Base-by-base conservation (phyloP, 129 eudicot genomes). In the Calendula officinalis region DNA sequence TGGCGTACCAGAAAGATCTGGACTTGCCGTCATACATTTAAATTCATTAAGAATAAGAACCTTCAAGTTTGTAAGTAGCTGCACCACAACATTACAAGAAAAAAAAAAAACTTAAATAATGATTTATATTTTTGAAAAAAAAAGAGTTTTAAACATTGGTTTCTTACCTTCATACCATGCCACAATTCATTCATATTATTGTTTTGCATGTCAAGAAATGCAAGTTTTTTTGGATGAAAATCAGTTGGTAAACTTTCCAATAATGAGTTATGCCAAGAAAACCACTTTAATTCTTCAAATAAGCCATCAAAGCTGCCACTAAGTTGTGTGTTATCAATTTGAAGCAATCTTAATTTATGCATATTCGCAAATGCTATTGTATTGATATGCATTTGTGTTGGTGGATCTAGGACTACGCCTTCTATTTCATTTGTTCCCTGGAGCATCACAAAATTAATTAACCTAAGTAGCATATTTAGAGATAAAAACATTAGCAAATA, bases 291-390 rank as follows among this genome's bases (percentile, higher is more conserved):
- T 6, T 46, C 52, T 46, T 46, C 15, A 46, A 46, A 9, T 46
- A 46, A 46, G 52, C 52, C 52, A 46, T 46, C 52, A 9, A 46
- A 46, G 52, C 52, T 46, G 11, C 52, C 52, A 10, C 52, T 46
- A 15, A 46, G 14, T n/a, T 46, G 52, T 46, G 52, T 46, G 14
- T 46, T 10, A 11, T 46, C n/a, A 22, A 46, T 46, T 1, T 46
- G 52, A 46, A 46, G 52, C 52, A 46, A 46, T 46, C 52, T 46
- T 46, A 46, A 46, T 10, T 46, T 46, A 46, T 46, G 52, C 52
- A 46, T 46, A 9, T 46, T 46, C 15, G 52, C 52, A 46, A 46
- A 46, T 46, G 52, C 52, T 46, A 46, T 13, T 46, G 52, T 46
- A 46, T n/a, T 46, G 52, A 46, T 46, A 3, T 46, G 52, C 52